Percentiles rank a stretch among this genome's conserved stretches.
Conservation (phyloP, 2,329 filamentous ascomycete genomes). For the Dryadomyces quercivorus region DNA sequence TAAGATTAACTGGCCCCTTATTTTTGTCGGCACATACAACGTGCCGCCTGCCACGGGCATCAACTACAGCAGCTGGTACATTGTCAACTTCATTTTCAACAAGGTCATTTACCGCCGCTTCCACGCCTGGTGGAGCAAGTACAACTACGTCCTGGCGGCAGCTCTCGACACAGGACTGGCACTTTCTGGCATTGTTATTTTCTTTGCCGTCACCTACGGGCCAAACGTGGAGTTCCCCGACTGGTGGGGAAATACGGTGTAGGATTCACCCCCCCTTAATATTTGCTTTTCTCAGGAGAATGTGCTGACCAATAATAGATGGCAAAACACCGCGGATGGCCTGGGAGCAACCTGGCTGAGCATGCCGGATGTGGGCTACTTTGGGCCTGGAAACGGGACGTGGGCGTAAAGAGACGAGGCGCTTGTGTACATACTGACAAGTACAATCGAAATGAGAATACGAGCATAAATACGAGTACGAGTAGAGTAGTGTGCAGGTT, state of each 20-base stretch:
- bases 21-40: slow-evolving; percentile 24
- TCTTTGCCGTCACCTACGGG: slow-evolving; percentile 23
- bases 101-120: slow-evolving; percentile 27
- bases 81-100: slow-evolving; percentile 33
- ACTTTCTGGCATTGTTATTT: slow-evolving; percentile 21
- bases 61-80: slow-evolving; percentile 26
- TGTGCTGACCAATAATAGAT: slow-evolving; percentile 3
- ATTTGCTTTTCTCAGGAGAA: not conserved
- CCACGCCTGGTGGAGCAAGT: slow-evolving; percentile 35
- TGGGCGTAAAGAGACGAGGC: slow-evolving; percentile 12
- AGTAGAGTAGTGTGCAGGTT: not conserved
- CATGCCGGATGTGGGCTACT: slow-evolving; percentile 21
- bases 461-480: too few relatives aligned
- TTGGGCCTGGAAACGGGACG: slow-evolving; percentile 20
- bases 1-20: slow-evolving; percentile 23
- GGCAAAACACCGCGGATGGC: slow-evolving; percentile 22
- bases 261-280: not conserved
- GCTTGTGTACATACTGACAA: too few relatives aligned
- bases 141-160: slow-evolving; percentile 24
- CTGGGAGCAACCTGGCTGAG: slow-evolving; percentile 18
- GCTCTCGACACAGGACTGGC: slow-evolving; percentile 21
- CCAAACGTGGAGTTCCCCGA: slow-evolving; percentile 20
- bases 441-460: too few relatives aligned
- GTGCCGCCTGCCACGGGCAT: slow-evolving; percentile 25
- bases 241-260: slow-evolving; percentile 23